A percentile compares a stretch with the other conserved stretches of the same genome.
Conservation (phyloP, 805 yeast species). For the Candida koratica region DNA sequence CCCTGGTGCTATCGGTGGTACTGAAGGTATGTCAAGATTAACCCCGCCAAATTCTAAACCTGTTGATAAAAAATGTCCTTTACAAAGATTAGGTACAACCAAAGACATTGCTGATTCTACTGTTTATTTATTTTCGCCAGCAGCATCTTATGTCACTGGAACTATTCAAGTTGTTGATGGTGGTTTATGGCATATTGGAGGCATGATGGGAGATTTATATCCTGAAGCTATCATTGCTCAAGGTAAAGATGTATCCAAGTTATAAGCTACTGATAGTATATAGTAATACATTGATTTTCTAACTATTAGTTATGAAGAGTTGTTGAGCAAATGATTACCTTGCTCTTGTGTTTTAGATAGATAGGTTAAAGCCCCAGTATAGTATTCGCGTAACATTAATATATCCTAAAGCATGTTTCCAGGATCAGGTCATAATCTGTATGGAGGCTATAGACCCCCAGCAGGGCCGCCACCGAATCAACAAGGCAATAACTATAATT, state of each 20-base stretch:
- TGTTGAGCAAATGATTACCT: too few species aligned
- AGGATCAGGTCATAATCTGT: slow-evolving; percentile 18
- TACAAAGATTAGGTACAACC: slow-evolving; percentile 65
- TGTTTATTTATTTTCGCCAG: slow-evolving; percentile 76
- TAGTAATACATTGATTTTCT: slow-evolving; percentile 4
- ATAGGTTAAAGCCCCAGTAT: too few species aligned
- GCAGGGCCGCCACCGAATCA: slow-evolving; percentile 8
- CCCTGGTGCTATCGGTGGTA: slow-evolving; percentile 84
- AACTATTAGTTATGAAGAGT: too few species aligned
- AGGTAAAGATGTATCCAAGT: slow-evolving; percentile 25
- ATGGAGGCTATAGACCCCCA: slow-evolving; percentile 13
- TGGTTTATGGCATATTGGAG: slow-evolving; percentile 80
- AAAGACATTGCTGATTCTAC: slow-evolving; percentile 86
- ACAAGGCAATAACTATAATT: slow-evolving; percentile 8
- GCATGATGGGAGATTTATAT: slow-evolving; percentile 29
- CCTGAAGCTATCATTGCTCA: slow-evolving; percentile 28
- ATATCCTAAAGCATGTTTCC: slow-evolving; percentile 19
- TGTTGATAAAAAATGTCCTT: slow-evolving; percentile 50
- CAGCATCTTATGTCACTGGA: slow-evolving; percentile 76
- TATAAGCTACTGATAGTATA: slow-evolving; percentile 12
- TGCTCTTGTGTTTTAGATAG: too few species aligned
- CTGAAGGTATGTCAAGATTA: slow-evolving; percentile 80
- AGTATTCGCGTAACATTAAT: too few species aligned
- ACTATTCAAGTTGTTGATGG: slow-evolving; percentile 83
- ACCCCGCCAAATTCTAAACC: slow-evolving; percentile 38